phyloP scores from a whole-genome alignment of 2,329 filamentous ascomycete species.

The Aspergillus chevalieri region DNA sequence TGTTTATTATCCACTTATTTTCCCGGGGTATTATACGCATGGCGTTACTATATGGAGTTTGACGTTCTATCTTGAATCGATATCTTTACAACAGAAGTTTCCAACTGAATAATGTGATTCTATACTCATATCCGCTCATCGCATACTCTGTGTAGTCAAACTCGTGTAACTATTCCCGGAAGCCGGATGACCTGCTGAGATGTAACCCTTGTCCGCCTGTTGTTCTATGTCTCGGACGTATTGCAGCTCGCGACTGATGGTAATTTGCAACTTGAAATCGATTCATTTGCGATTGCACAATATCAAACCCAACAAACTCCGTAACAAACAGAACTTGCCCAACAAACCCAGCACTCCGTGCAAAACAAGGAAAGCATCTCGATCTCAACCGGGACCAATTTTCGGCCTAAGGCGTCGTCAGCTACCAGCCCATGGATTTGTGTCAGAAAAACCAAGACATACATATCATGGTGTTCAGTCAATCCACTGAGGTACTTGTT shows the following conservation, averaged over 20 bases:
- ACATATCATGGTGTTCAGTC: constrained; percentile 98
- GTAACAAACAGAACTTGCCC: not conserved
- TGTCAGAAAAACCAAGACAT: constrained; percentile 20
- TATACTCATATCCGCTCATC: not conserved
- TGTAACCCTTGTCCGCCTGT: not conserved
- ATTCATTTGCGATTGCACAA: too few species aligned
- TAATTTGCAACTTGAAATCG: too few species aligned
- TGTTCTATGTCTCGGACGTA: not conserved
- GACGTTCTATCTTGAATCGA: not conserved
- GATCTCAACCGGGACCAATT: constrained; percentile 35
- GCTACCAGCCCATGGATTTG: not conserved
- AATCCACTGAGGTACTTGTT: constrained; percentile 88
- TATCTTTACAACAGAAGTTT: not conserved
- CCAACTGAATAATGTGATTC: not conserved
- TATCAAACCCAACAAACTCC: too few species aligned
- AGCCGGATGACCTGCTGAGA: not conserved
- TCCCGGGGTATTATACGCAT: constrained; percentile 2
- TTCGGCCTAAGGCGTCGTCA: constrained; percentile 28
- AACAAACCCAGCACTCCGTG: not conserved
- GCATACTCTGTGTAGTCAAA: not conserved
- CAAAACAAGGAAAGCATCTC: not conserved
- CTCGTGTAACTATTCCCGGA: not conserved
- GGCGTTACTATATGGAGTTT: constrained; percentile 4
- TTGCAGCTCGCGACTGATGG: too few species aligned
- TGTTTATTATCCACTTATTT: constrained; percentile 2